These are phyloP conservation scores for Akanthomyces dipterigenus DNA, from an alignment of 2,329 filamentous ascomycete genomes.

Conservation along the genomic window DNA sequence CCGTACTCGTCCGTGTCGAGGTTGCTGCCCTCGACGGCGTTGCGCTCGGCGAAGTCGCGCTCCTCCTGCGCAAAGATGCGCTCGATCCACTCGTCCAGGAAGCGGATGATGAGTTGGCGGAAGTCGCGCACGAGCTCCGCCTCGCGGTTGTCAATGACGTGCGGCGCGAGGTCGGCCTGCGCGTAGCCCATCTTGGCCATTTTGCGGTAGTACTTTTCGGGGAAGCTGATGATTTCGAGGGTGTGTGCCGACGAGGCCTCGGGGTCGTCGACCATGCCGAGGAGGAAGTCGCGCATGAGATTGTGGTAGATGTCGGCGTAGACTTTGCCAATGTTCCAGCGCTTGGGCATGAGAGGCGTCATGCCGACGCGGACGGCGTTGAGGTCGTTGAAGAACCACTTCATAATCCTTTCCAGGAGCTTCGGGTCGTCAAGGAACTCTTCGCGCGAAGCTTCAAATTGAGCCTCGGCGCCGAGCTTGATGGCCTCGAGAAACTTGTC, in stretches of 20 bases:
- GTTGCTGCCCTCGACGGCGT: conserved; percentile 56
- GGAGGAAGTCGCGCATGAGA: conserved; percentile 90
- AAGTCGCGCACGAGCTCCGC: conserved; percentile 89
- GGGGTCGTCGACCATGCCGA: conserved; percentile 75
- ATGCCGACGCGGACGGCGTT: conserved; percentile 93
- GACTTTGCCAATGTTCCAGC: conserved; percentile 90
- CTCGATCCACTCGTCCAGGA: conserved; percentile 96
- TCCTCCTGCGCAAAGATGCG: conserved; percentile 79
- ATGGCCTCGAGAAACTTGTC: conserved; percentile 86
- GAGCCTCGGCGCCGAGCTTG: conserved; percentile 61
- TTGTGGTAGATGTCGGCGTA: conserved; percentile 88
- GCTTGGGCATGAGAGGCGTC: conserved; percentile 84
- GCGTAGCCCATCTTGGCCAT: conserved; percentile 84
- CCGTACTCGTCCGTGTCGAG: conserved; percentile 84
- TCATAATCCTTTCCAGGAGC: conserved; percentile 77
- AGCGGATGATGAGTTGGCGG: conserved; percentile 88
- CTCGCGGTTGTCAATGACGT: conserved; percentile 86
- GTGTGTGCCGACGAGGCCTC: conserved; percentile 81
- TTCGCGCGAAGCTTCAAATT: conserved; percentile 65
- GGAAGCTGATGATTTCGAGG: conserved; percentile 89
- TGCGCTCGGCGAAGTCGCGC: conserved; percentile 72
- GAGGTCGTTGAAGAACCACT: conserved; percentile 97
- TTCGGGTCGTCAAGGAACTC: conserved; percentile 79
- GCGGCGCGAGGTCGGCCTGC: conserved; percentile 69
- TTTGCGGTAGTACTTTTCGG: conserved; percentile 91